Evolutionary conservation across 306 rosid genomes (phyloP).

Genomic region (Lablab purpureus): DNA sequence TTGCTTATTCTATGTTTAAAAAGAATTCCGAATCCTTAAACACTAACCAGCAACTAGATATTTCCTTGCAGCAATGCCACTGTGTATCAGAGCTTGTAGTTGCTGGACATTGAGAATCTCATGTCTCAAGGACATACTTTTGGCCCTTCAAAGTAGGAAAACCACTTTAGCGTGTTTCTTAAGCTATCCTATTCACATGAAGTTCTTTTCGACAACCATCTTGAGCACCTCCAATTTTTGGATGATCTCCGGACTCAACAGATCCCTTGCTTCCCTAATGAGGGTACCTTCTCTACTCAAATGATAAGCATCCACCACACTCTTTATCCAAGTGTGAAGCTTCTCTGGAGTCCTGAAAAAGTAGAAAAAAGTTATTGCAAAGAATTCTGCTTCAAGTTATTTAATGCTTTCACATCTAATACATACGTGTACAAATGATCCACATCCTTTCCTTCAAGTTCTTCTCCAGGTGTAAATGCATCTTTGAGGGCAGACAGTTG

Average conservation of each 20-base stretch:
- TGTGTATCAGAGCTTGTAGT: conserved; percentile 17
- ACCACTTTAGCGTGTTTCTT: conserved; percentile 4
- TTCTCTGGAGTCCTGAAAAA: conserved; percentile 82
- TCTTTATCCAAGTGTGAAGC: conserved; percentile 77
- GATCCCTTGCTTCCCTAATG: conserved; percentile 87
- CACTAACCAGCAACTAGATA: conserved; percentile 12
- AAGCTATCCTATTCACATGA: conserved; percentile 63
- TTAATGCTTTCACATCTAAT: conserved; percentile 30
- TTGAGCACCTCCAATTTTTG: conserved; percentile 75
- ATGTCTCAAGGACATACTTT: neutral
- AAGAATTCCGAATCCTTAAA: neutral
- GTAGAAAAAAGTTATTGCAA: conserved; percentile 1
- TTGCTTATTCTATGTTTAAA: neutral
- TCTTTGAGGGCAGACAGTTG: conserved; percentile 69
- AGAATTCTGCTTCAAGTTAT: conserved; percentile 19
- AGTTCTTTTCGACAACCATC: conserved; percentile 68
- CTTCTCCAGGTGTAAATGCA: conserved; percentile 96
- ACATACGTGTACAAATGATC: conserved; percentile 85
- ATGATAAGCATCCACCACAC: conserved; percentile 81
- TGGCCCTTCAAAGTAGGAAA: conserved; percentile 10
- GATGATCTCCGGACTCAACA: conserved; percentile 83
- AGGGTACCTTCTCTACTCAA: conserved; percentile 82
- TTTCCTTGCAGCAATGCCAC: conserved; percentile 26
- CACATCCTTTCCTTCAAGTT: conserved; percentile 76
- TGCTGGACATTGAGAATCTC: conserved; percentile 21